Base-by-base conservation (phyloP, 345 rosid species). In the Gossypium bickii region DNA sequence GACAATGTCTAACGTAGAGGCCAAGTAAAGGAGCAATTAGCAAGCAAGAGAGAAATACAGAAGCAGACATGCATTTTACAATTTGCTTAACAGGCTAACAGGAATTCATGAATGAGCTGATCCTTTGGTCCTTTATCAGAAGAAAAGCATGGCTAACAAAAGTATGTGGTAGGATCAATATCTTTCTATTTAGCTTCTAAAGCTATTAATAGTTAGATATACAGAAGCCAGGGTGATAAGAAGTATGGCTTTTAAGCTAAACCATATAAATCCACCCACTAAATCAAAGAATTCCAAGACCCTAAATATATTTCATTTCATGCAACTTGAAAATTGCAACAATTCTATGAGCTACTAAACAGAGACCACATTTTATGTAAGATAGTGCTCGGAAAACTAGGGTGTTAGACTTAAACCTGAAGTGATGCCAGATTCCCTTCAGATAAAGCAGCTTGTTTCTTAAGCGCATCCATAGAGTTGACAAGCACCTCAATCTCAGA, bases 361-460 rank as follows among this genome's bases (percentile, higher is more conserved):
- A 70, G 22, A 72, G 5, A 57, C 41, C 20, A 25, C 16, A 45
- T 13, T 72, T 67, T 44, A 67, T 24, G 1, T 20, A 22, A 22
- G 25, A 64, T 41, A 45, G 6, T 22, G 12, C 71, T 45, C 7
- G 15, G 53, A 59, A 45, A 47, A 22, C 43, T 7, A 29, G n/a
- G 73, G 41, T 22, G 61, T 38, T 20, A 67, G 66, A 73, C 79
- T 38, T 70, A 59, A 83, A 96, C 99, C 98, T 96, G 98, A 82
- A 93, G 72, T 12, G 99, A 90, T 71, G 98, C 91, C 76, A 93
- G 79, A 78, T 88, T 93, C 79, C 98, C 98, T 86, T 96, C 97
- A 69, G 85, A 87, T 76, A 83, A 76, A 75, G 97, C 89, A 76
- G 97, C 87, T 80, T 96, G 97, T 67, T 88, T 90, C 87, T 96